Base-by-base conservation (phyloP, 2,329 filamentous ascomycete species). In the Zalaria sp. region DNA sequence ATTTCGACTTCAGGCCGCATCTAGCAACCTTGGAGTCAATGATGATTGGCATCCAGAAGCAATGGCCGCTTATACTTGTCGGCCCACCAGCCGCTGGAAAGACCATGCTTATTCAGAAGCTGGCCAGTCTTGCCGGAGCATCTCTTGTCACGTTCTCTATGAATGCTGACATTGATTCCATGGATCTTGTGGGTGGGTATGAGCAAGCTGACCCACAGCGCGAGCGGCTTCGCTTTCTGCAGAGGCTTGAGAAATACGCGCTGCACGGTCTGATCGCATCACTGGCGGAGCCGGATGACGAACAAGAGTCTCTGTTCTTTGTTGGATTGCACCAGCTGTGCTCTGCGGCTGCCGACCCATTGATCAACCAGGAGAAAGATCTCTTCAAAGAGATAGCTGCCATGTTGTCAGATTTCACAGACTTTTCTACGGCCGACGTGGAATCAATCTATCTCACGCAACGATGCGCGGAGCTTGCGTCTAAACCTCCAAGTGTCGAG, bases 181-280 rank as follows among this genome's bases (percentile, higher is more conserved):
- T 94, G 79, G 91, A 98, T 61, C 75, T 98, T 43, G 85, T 98
- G 43, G 91, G 91, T 54, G 91, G 91, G 0, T 98, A 94, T 56
- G 91, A 98, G 59, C 91, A 98, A 61, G 79, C 85, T 11, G 91
- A 98, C 57, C 78, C 84, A 25, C 71, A 82, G 40, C 74, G 89
- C 42, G 76, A 83, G 46, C 67, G 84, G 4, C 79, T 81, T 41
- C 66, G 68, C n/a, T 68, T 76, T 48, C 55, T 81, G 5, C 59
- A 66, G 26, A 65, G 73, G 38, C 55, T 83, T 6, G 35, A 29
- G 31, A 36, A 11, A 4, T 43, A 37, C 29, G 34, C 18, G 18
- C 18, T 18, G 18, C 18, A 18, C 6, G 38, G 40, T 27, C 31
- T 39, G 4, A 34, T 35, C 27, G 26, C 42, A 7, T 26, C 40